phyloP scores from a whole-genome alignment of 2,329 filamentous ascomycete species.

The Aspergillus spinulosporus region DNA sequence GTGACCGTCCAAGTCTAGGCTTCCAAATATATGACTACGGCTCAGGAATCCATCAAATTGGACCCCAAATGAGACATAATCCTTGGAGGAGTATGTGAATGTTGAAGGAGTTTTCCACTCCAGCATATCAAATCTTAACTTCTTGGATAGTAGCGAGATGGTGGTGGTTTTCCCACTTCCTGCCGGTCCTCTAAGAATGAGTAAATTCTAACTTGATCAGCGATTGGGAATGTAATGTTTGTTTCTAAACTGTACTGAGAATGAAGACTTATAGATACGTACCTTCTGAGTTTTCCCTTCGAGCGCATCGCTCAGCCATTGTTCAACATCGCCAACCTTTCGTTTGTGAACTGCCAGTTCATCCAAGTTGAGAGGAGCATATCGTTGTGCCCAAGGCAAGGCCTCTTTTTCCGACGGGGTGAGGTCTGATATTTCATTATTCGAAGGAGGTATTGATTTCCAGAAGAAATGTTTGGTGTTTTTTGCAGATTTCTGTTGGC shows the following conservation, averaged over 20 bases:
- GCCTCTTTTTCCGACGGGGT: conserved; percentile 45
- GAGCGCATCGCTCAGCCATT: conserved; percentile 77
- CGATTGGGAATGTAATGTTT: neutral
- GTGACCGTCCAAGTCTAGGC: conserved; percentile 55
- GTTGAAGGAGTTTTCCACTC: conserved; percentile 87
- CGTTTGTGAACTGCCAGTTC: conserved; percentile 94
- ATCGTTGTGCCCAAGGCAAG: conserved; percentile 85
- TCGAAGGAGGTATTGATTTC: conserved; percentile 2
- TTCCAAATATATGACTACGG: conserved; percentile 75
- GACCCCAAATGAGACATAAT: conserved; percentile 68
- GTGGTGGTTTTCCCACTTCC: conserved; percentile 94
- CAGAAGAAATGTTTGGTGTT: conserved; percentile 33
- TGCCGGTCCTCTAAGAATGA: conserved; percentile 85
- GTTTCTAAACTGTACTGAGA: neutral
- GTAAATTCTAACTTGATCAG: conserved; percentile 60
- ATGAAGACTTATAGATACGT: conserved; percentile 19
- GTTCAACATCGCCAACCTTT: conserved; percentile 82
- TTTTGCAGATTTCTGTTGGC: conserved; percentile 14
- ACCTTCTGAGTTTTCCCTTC: conserved; percentile 52
- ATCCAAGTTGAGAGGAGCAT: conserved; percentile 70
- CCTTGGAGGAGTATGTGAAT: conserved; percentile 59
- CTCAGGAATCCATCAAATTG: conserved; percentile 93
- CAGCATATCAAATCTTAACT: conserved; percentile 73
- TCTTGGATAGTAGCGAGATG: conserved; percentile 71
- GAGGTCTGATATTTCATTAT: conserved; percentile 14